These are phyloP conservation scores for Neoboletus subvelutipes DNA, from an alignment of 768 basidiomycete species.

Conservation along the genomic window DNA sequence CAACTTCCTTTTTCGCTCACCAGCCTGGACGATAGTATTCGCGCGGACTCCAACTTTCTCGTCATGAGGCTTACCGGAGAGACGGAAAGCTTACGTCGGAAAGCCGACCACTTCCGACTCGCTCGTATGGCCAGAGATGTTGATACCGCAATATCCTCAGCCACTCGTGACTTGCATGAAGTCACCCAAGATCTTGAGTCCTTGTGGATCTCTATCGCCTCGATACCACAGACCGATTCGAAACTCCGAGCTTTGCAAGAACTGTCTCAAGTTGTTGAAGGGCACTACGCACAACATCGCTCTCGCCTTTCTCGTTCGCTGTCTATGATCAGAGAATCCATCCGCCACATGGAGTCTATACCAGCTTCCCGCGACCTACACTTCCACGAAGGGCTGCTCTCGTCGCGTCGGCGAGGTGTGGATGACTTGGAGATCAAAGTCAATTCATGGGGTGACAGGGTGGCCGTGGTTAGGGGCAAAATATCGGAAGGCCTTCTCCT, in stretches of 20 bases:
- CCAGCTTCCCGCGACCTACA: conserved; percentile 43
- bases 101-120: conserved; percentile 48
- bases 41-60: conserved; percentile 67
- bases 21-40: conserved; percentile 63
- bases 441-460: conserved; percentile 46
- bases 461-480: conserved; percentile 31
- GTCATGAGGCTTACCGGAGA: conserved; percentile 61
- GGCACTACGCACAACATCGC: conserved; percentile 34
- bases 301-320: conserved; percentile 46
- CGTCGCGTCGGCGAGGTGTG: conserved; percentile 47
- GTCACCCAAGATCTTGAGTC: conserved; percentile 41
- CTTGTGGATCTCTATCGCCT: conserved; percentile 38
- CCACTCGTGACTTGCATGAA: conserved; percentile 39
- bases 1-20: conserved; percentile 57
- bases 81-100: conserved; percentile 48
- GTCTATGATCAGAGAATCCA: conserved; percentile 51
- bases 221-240: conserved; percentile 26
- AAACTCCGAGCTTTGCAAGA: conserved; percentile 37
- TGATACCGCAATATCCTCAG: conserved; percentile 42
- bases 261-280: conserved; percentile 39
- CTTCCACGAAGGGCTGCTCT: conserved; percentile 48
- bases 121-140: conserved; percentile 54
- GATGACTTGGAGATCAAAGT: conserved; percentile 52
- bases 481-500: conserved; percentile 41
- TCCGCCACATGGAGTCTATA: conserved; percentile 54